These are phyloP conservation scores for Pseudopyricularia javanii DNA, from an alignment of 2,329 filamentous ascomycete species.

Conservation along the genomic window DNA sequence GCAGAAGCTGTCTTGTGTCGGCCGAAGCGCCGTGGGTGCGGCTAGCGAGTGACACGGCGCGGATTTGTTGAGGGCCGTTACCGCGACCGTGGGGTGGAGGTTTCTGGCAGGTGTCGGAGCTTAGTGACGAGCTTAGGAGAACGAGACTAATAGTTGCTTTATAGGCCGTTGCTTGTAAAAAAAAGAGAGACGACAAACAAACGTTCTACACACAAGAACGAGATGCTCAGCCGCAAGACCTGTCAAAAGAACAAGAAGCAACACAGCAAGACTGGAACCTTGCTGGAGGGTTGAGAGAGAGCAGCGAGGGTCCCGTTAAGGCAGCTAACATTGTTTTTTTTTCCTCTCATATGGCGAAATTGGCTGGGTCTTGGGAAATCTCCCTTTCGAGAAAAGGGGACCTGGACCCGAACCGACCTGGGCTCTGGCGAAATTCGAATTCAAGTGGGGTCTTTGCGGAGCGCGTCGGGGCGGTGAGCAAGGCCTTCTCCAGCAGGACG, in stretches of 20 bases:
- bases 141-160: background rate
- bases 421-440: background rate
- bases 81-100: background rate
- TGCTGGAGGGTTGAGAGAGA: background rate
- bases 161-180: background rate
- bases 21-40: background rate
- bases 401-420: too few relatives aligned
- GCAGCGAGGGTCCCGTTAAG: too few relatives aligned
- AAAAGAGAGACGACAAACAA: too few relatives aligned
- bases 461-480: background rate
- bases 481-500: background rate
- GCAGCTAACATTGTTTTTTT: background rate
- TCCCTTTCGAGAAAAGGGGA: background rate
- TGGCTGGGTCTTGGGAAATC: background rate
- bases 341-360: background rate
- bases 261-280: background rate
- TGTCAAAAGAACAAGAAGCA: background rate
- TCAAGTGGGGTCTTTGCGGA: background rate
- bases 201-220: too few relatives aligned
- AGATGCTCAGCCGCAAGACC: background rate
- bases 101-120: background rate
- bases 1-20: background rate
- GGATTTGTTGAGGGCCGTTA: background rate
- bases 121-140: background rate
- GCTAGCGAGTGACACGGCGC: background rate